Conservation (phyloP, 2,329 filamentous ascomycete species). For the Massarina eburnea region DNA sequence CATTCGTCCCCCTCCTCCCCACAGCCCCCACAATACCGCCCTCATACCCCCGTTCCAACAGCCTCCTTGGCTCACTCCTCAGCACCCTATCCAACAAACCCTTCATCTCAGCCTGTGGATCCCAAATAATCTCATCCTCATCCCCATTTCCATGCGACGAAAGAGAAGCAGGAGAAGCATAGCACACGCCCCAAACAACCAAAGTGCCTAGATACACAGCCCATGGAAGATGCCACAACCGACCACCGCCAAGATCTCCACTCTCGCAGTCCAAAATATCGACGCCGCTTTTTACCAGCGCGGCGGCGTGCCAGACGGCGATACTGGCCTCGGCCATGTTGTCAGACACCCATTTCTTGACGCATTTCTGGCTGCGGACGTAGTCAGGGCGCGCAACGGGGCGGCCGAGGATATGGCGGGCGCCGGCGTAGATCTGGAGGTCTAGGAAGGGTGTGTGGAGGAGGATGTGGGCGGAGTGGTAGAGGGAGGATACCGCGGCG, state of each 20-base stretch:
- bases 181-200: slow-evolving; percentile 61
- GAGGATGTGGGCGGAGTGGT: slow-evolving; percentile 60
- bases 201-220: slow-evolving; percentile 62
- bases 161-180: slow-evolving; percentile 27
- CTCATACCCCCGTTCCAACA: slow-evolving; percentile 15
- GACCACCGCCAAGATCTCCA: slow-evolving; percentile 50
- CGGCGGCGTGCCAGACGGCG: slow-evolving; percentile 58
- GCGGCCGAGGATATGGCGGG: slow-evolving; percentile 60
- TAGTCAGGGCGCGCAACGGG: slow-evolving; percentile 56
- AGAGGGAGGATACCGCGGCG: slow-evolving; percentile 57
- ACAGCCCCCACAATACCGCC: slow-evolving; percentile 41
- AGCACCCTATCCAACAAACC: slow-evolving; percentile 46
- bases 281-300: slow-evolving; percentile 54
- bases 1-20: slow-evolving; percentile 54
- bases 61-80: slow-evolving; percentile 42
- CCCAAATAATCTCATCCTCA: slow-evolving; percentile 55
- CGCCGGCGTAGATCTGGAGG: slow-evolving; percentile 63
- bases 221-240: slow-evolving; percentile 64
- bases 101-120: slow-evolving; percentile 53
- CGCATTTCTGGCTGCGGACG: slow-evolving; percentile 51
- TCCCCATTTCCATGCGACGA: slow-evolving; percentile 4
- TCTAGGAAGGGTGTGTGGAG: slow-evolving; percentile 62
- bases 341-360: slow-evolving; percentile 54
- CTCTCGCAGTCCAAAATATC: slow-evolving; percentile 45
- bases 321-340: slow-evolving; percentile 40